Percentiles rank a stretch among this genome's conserved stretches.
Conservation (phyloP, 2,329 filamentous ascomycete species). For the Penicillium sp. region DNA sequence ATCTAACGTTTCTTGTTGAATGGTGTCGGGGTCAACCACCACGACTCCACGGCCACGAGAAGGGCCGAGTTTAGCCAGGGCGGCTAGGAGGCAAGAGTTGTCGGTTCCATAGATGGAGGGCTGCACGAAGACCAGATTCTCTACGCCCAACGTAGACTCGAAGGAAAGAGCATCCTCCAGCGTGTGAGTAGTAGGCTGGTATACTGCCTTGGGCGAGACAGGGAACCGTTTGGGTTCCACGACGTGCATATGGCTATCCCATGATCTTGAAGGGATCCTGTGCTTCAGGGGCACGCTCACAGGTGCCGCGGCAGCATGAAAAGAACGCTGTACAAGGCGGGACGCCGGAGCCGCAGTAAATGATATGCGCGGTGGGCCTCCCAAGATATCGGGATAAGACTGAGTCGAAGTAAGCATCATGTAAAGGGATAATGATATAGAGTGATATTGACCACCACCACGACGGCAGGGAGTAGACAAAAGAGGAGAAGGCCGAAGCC, state of each 20-base stretch:
- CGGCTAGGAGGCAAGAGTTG: conserved; percentile 59
- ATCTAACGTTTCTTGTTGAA: conserved; percentile 40
- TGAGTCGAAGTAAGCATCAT: conserved; percentile 28
- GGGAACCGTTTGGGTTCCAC: conserved; percentile 55
- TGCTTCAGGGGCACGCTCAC: conserved; percentile 17
- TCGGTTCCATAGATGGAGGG: conserved; percentile 62
- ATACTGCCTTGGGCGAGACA: conserved; percentile 49
- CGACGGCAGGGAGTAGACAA: not conserved
- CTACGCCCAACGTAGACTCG: conserved; percentile 51
- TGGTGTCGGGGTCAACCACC: conserved; percentile 51
- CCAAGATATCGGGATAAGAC: conserved; percentile 18
- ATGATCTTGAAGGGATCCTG: conserved; percentile 41
- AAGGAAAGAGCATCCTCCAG: conserved; percentile 54
- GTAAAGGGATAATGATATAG: conserved; percentile 1
- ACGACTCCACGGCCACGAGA: conserved; percentile 56
- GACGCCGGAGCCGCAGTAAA: conserved; percentile 8
- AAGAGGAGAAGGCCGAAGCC: not conserved
- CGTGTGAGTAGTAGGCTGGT: conserved; percentile 52
- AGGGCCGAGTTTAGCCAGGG: conserved; percentile 51
- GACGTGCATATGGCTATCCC: conserved; percentile 66
- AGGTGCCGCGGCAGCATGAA: conserved; percentile 6
- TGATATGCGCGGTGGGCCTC: conserved; percentile 17
- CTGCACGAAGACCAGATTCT: conserved; percentile 60
- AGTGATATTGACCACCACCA: not conserved
- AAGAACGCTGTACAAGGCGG: conserved; percentile 10